Evolutionary conservation across 176 grass and related monocot genomes (phyloP).

Genomic region (Melocanna baccifera): DNA sequence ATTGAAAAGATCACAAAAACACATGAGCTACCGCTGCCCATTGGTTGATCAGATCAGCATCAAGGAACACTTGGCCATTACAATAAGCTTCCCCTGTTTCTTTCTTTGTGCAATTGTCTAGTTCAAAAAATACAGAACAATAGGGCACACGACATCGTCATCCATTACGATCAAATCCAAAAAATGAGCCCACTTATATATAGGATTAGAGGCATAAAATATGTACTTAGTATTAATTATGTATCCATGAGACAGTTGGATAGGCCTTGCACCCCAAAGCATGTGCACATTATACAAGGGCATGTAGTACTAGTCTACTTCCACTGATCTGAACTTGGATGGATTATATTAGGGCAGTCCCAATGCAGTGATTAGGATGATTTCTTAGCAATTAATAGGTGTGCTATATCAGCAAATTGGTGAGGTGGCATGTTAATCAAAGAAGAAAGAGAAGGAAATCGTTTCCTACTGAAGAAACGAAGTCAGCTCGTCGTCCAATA

Average conservation of each 20-base stretch:
- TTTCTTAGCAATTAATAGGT: too few species aligned
- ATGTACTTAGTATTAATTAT: neutral
- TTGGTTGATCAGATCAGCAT: neutral
- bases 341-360: constrained; percentile 11
- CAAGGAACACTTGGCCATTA: constrained; percentile 6
- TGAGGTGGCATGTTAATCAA: too few species aligned
- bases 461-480: too few species aligned
- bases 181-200: neutral
- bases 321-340: neutral
- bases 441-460: too few species aligned
- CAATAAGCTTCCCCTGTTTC: constrained; percentile 16
- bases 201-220: neutral
- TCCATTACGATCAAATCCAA: constrained; percentile 8
- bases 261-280: neutral
- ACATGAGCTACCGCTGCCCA: neutral
- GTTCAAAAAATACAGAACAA: neutral
- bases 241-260: constrained; percentile 1
- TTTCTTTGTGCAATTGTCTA: neutral
- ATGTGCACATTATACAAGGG: constrained; percentile 36
- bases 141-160: constrained; percentile 7
- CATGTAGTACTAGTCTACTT: neutral
- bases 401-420: too few species aligned
- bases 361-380: too few species aligned
- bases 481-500: too few species aligned
- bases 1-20: neutral